Evolutionary conservation across 2,329 filamentous ascomycete species (phyloP), one percentile per base, ranked within the genome.

Genomic region (Trichoderma citrinoviride): DNA sequence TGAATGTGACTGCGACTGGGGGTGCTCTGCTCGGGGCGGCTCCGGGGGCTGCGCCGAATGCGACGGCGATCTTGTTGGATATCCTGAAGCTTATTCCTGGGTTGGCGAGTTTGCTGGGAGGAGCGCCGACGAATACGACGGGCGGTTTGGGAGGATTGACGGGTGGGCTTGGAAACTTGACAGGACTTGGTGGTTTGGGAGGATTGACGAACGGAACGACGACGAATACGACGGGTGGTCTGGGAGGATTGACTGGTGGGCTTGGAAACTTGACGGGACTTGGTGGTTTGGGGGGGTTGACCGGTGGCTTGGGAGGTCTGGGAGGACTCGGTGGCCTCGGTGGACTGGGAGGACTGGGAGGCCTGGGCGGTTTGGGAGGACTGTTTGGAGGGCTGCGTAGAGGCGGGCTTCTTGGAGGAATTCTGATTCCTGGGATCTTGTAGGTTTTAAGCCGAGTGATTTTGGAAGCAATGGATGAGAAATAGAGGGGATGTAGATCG

Each of bases 351-450:
- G 58, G 58, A n/a, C n/a, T 60, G 3, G 29, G 15, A 7, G 53
- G 53, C 1, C 19, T 40, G 5, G n/a, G 25, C 5, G 25, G 7
- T 8, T 44, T 50, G 17, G 33, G 5, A 25, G 47, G 37, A 12
- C 7, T 53, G 17, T 12, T 23, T 41, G 33, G 46, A 14, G 27
- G 49, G 14, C 10, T 47, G 44, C 3, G 10, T 21, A 29, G 23
- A 27, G 50, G 60, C 10, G 60, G 60, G 4, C 60, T 63, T 25
- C 29, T 63, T 27, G 60, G 60, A 3, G 60, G 60, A 25, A 55
- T 63, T 29, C 40, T 63, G 10, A 63, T 63, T 23, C 60, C 60
- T 14, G 60, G 60, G 12, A 63, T 63, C 10, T 21, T 63, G 60
- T 63, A 55, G 40, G 54, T 23, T 6, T 5, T 46, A 2, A 19